phyloP scores from a whole-genome alignment of 163 green algal genomes.

The Chlamydomonas reinhardtii region DNA sequence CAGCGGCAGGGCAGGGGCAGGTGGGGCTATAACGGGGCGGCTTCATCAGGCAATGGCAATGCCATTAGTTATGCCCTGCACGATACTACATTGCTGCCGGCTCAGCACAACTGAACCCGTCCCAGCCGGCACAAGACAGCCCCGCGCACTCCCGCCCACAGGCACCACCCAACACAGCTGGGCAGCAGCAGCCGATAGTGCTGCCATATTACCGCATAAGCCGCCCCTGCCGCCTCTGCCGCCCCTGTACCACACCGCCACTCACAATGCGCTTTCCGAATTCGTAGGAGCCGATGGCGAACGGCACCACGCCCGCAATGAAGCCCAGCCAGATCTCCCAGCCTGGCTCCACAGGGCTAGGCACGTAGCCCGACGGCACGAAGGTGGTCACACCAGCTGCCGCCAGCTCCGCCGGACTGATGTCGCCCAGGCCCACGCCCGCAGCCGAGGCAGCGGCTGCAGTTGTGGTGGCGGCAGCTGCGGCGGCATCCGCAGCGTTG shows the following conservation, averaged over 20 bases:
- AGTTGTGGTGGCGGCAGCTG: neutral
- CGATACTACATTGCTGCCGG: neutral
- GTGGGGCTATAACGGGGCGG: no score
- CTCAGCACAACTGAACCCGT: no score
- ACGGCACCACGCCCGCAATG: conserved; percentile 67
- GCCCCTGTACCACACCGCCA: neutral
- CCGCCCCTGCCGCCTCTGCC: no score
- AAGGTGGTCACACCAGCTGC: neutral
- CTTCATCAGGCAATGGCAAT: no score
- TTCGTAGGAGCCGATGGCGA: conserved; percentile 75
- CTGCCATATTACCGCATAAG: no score
- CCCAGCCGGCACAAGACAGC: neutral
- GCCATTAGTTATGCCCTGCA: no score
- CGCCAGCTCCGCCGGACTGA: conserved; percentile 11
- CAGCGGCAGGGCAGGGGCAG: no score
- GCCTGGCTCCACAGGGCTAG: conserved; percentile 45
- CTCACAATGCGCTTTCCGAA: conserved; percentile 83
- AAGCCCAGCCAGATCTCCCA: conserved; percentile 74
- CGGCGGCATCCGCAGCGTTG: neutral
- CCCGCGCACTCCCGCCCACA: neutral
- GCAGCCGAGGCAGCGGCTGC: neutral
- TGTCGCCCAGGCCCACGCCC: neutral
- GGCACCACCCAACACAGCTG: neutral
- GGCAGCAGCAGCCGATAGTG: no score
- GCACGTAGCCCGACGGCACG: conserved; percentile 48